These are phyloP conservation scores for Dactylis glomerata DNA, from an alignment of 176 grass and related monocot species.

Conservation along the genomic window DNA sequence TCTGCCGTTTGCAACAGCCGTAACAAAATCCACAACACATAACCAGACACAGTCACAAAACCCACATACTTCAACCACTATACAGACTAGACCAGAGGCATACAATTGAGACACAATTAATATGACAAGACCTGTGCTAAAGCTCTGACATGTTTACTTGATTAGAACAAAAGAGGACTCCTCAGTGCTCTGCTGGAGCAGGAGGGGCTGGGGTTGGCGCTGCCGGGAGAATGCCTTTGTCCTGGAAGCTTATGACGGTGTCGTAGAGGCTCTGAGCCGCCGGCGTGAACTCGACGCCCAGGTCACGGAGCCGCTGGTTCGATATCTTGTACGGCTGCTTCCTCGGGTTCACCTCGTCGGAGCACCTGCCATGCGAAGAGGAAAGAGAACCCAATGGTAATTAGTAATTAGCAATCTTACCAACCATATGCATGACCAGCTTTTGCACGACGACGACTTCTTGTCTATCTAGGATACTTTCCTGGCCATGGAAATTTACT, in stretches of 20 bases:
- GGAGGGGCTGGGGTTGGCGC: not conserved
- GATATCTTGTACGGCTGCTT: constrained; percentile 59
- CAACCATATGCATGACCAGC: not conserved
- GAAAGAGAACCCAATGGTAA: not conserved
- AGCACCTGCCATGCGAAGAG: constrained; percentile 30
- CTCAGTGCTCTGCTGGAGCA: not conserved
- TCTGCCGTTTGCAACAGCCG: not conserved
- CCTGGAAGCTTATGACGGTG: constrained; percentile 52
- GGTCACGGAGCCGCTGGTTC: constrained; percentile 37
- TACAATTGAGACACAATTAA: not conserved
- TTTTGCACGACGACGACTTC: not conserved
- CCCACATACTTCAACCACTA: not conserved
- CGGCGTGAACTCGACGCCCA: constrained; percentile 48
- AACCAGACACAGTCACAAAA: not conserved
- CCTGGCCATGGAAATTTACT: not conserved
- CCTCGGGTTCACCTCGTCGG: constrained; percentile 54
- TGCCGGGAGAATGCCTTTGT: constrained; percentile 43
- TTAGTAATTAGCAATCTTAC: not conserved
- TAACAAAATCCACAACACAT: not conserved
- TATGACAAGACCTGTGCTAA: not conserved
- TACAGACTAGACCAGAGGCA: not conserved
- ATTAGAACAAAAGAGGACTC: not conserved
- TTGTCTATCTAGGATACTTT: not conserved
- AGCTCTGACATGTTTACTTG: not conserved
- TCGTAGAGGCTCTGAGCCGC: constrained; percentile 51